A percentile compares a stretch with the other conserved stretches of the same genome.
Evolutionary conservation across 345 rosid species (phyloP).

Genomic region (sweet orange (Citrus sinensis)): DNA sequence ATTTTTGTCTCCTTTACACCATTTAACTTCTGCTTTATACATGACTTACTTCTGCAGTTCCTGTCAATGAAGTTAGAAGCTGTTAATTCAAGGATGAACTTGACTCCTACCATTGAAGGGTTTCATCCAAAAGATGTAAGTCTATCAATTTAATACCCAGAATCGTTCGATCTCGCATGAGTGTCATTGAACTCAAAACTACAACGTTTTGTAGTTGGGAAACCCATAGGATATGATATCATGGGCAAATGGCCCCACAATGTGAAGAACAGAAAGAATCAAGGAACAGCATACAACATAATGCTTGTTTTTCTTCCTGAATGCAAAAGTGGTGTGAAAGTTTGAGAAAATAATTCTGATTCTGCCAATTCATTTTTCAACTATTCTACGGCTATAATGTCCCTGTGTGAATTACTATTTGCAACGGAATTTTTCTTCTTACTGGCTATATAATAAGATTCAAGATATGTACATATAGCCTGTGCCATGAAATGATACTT

Average conservation of each 20-base stretch:
- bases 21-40: slow-evolving; percentile 2
- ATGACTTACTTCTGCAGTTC: slow-evolving; percentile 48
- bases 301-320: not conserved
- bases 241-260: not conserved
- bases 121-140: slow-evolving; percentile 78
- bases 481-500: too few species aligned
- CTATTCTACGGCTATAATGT: not conserved
- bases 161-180: not conserved
- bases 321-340: not conserved
- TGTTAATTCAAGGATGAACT: slow-evolving; percentile 62
- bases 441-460: not conserved
- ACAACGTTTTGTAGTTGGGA: not conserved
- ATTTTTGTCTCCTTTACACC: not conserved
- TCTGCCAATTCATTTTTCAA: not conserved
- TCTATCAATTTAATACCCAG: not conserved
- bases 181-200: not conserved
- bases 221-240: not conserved
- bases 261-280: not conserved
- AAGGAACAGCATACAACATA: too few species aligned
- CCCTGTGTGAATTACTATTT: not conserved
- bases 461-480: not conserved
- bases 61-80: slow-evolving; percentile 94
- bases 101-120: slow-evolving; percentile 51
- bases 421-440: not conserved
- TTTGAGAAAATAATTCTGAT: not conserved